Conservation (phyloP, 208 protist genomes). For the Angomonas ambiguus region DNA sequence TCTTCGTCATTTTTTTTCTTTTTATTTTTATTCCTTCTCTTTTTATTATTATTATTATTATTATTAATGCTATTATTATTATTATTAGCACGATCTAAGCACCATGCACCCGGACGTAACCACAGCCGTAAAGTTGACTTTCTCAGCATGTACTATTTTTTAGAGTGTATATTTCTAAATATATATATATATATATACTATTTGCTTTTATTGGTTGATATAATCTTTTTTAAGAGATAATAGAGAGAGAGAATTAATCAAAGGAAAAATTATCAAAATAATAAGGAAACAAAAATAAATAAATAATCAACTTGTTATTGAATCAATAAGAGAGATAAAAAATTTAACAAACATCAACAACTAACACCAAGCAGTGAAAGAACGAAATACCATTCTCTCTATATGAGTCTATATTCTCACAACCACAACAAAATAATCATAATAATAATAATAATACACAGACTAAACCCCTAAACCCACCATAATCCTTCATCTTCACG, state of each 20-base stretch:
- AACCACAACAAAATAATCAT: too few species aligned
- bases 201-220: background rate
- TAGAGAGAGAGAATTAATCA: background rate
- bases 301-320: slow-evolving; percentile 13
- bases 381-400: too few species aligned
- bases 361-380: too few species aligned
- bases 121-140: background rate
- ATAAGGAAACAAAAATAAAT: slow-evolving; percentile 7
- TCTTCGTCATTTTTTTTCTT: too few species aligned
- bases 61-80: background rate
- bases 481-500: too few species aligned
- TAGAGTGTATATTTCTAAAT: slow-evolving; percentile 18
- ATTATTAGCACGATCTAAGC: too few species aligned
- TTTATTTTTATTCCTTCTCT: slow-evolving; percentile 1
- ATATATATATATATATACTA: slow-evolving; percentile 12
- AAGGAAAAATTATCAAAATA: background rate
- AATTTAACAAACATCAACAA: too few species aligned
- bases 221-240: too few species aligned
- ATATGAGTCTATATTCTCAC: too few species aligned
- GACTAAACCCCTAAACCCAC: too few species aligned
- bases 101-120: background rate
- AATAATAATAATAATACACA: too few species aligned
- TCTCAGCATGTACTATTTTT: slow-evolving; percentile 8
- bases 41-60: slow-evolving; percentile 8
- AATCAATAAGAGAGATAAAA: too few species aligned